Evolutionary conservation across 2,329 filamentous ascomycete genomes (phyloP), one percentile per base, ranked within the genome.

Genomic region (Amesomyces nigricolor): DNA sequence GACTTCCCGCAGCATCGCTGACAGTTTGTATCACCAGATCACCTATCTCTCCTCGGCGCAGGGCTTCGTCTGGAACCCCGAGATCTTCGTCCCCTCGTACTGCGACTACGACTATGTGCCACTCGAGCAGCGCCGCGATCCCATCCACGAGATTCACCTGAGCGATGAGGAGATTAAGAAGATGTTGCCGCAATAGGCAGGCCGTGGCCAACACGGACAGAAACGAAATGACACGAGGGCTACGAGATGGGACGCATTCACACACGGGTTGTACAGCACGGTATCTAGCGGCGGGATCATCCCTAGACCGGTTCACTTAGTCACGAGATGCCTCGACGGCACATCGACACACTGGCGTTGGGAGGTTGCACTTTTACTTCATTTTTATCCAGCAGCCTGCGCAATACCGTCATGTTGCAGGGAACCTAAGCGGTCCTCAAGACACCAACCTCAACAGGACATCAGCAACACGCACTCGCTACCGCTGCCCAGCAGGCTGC

Each of bases 21-120:
- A 54, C 45, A 29, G 59, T 30, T 26, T 9, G 47, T 38, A 40
- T 6, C 35, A 53, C 51, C 62, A 90, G 87, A 89, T 91, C 61
- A 88, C 87, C 19, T 92, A 89, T 68, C 82, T 91, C 49, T 85
- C 88, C 58, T 86, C 85, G 5, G 87, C 84, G 66, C 88, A 92
- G 71, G 88, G 88, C 55, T 92, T 90, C 66, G 83, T 85, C 58
- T 92, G 88, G 88, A 91, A 91, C 70, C 87, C 88, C 70, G 88
- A 91, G 68, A 88, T 91, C 70, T 91, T 91, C 72, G 79, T 91
- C 1, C 88, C 88, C 1, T 89, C 86, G 7, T 90, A 90, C 68
- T 75, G 87, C 65, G 86, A 89, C 70, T 83, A 81, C 74, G 85
- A 89, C 63, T 88, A 88, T 67, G 79, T 83, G 38, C 86, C 88